Evolutionary conservation across 225 moss, liverwort and hornwort genomes (phyloP).

Genomic region (Takakia lepidozioides): DNA sequence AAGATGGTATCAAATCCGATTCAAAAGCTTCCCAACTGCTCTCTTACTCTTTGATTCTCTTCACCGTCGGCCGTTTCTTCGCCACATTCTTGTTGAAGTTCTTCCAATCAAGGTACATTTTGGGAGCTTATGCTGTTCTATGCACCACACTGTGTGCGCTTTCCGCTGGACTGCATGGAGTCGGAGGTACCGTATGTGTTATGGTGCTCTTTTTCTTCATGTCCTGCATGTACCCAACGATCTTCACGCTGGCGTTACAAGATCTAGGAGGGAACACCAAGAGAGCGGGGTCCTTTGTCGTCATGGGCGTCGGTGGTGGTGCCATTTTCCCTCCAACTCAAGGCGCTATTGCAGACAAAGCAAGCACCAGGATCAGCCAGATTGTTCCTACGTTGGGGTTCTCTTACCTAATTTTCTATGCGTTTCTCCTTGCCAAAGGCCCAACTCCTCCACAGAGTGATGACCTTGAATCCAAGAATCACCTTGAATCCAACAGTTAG

Average conservation of each 20-base stretch:
- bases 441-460: too few relatives aligned
- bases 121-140: constrained; percentile 15
- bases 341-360: constrained; percentile 29
- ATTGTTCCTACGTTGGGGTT: too few relatives aligned
- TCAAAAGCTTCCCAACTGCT: constrained; percentile 13
- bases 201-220: constrained; percentile 35
- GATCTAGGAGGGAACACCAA: constrained; percentile 25
- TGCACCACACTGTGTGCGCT: constrained; percentile 22
- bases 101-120: constrained; percentile 21
- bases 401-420: too few relatives aligned
- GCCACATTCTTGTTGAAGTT: constrained; percentile 27
- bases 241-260: constrained; percentile 24
- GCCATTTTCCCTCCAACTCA: constrained; percentile 39
- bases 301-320: constrained; percentile 41
- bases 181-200: constrained; percentile 7
- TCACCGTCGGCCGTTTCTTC: constrained; percentile 22
- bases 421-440: too few relatives aligned
- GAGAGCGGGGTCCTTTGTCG: constrained; percentile 18
- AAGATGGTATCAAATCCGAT: constrained; percentile 18
- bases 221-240: constrained; percentile 36
- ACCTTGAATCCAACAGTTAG: too few relatives aligned
- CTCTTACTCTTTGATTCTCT: constrained; percentile 22
- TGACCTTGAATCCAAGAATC: too few relatives aligned
- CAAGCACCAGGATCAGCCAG: too few relatives aligned
- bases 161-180: constrained; percentile 16